Evolutionary conservation across 2,329 filamentous ascomycete species (phyloP), one percentile per base, ranked within the genome.

Genomic region (Penicillium sp.): DNA sequence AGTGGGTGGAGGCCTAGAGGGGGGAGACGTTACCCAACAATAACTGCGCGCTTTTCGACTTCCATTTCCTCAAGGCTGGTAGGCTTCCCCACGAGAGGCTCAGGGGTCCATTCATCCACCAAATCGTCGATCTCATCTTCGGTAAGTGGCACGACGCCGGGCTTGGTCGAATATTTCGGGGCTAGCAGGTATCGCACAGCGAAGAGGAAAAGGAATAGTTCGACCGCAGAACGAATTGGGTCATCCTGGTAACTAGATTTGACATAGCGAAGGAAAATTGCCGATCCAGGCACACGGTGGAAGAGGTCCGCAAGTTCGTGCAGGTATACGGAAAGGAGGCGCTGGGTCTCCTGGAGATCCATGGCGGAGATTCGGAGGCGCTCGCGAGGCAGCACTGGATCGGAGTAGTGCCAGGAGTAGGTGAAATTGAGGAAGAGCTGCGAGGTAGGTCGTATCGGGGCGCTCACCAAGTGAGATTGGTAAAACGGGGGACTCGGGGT

Each of bases 121-220:
- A 99, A 77, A 69, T 99, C 94, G 69, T 99, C 94, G 63, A 99
- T 95, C 78, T 99, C 94, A 84, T 96, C 91, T 73, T 97, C 92
- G 9, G 88, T 88, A 58, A 99, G 79, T 66, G 90, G 89, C 59
- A 97, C 91, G 65, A 91, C 92, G 68, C 92, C 94, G 64, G 90
- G 89, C 72, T 92, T 93, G 69, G 92, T 97, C 60, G 90, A 91
- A 76, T 99, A 99, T 49, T 90, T 92, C 0, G 93, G 92, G 57
- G 92, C 88, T 57, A 97, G 81, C 50, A 99, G 81, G 74, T 99
- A 99, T 59, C 92, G 86, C 54, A 99, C 88, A 59, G 95, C 95
- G 77, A 99, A 99, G 50, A 99, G 85, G 64, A 99, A 90, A 55
- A 99, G 82, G 62, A 97, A 87, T 47, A 99, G 80, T 76, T 99